These are phyloP conservation scores for Pythium monospermum DNA, from an alignment of 352 stramenopile genomes.

Conservation along the genomic window DNA sequence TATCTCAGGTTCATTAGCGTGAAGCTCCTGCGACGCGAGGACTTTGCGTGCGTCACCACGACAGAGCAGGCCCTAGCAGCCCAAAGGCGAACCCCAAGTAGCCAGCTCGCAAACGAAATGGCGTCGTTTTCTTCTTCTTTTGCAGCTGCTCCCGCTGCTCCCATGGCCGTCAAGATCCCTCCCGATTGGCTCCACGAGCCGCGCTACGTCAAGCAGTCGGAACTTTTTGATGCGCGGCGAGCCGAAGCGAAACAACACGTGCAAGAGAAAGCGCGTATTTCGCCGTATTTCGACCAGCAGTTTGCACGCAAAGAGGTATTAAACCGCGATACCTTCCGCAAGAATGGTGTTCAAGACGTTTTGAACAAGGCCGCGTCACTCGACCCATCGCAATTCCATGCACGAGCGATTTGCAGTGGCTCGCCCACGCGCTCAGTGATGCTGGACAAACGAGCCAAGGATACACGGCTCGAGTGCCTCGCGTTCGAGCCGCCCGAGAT, in stretches of 20 bases:
- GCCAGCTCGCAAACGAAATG: no score
- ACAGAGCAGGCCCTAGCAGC: no score
- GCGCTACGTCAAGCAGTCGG: slow-evolving; percentile 32
- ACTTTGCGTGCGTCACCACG: no score
- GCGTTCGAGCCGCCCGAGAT: slow-evolving; percentile 54
- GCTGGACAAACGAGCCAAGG: slow-evolving; percentile 26
- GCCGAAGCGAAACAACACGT: slow-evolving; percentile 35
- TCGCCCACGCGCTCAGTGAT: slow-evolving; percentile 34
- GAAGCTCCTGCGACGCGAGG: no score
- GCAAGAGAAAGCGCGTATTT: slow-evolving; percentile 18
- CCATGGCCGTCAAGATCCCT: slow-evolving; percentile 32
- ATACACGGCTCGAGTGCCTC: slow-evolving; percentile 33
- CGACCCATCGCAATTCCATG: slow-evolving; percentile 25
- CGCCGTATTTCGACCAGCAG: slow-evolving; percentile 29
- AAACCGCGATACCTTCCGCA: slow-evolving; percentile 43
- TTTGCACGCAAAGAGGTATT: slow-evolving; percentile 43
- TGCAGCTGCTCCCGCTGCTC: no score
- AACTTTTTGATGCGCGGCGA: slow-evolving; percentile 40
- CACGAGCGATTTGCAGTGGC: slow-evolving; percentile 30
- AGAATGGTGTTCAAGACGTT: slow-evolving; percentile 40
- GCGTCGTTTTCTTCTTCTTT: no score
- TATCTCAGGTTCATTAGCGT: no score
- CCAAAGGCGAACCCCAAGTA: no score
- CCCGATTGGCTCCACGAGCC: slow-evolving; percentile 56
- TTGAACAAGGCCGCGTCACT: slow-evolving; percentile 14